These are phyloP conservation scores for Kuraishia capsulata DNA, from an alignment of 805 yeast genomes.

Conservation along the genomic window DNA sequence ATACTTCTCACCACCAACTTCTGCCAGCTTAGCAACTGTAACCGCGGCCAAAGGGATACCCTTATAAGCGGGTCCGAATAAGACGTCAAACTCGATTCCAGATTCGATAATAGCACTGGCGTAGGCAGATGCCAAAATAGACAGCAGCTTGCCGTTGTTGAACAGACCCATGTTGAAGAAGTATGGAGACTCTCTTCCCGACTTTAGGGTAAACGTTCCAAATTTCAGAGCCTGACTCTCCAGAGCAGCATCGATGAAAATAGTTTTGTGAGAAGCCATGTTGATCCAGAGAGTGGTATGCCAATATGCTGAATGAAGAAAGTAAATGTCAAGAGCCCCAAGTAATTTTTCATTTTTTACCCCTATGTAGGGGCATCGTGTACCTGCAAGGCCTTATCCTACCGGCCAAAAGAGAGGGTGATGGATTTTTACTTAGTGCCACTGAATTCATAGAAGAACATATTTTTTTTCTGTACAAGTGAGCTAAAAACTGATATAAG, in stretches of 20 bases:
- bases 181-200: conserved; percentile 93
- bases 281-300: not conserved
- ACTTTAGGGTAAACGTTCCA: conserved; percentile 83
- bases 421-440: too few species aligned
- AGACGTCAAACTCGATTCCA: conserved; percentile 76
- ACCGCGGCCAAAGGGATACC: conserved; percentile 95
- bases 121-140: conserved; percentile 79
- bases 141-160: conserved; percentile 68
- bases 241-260: conserved; percentile 75
- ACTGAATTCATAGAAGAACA: too few species aligned
- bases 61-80: conserved; percentile 97
- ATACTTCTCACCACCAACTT: conserved; percentile 75
- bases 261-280: conserved; percentile 13
- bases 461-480: too few species aligned
- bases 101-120: conserved; percentile 81
- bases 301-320: too few species aligned
- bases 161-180: conserved; percentile 92
- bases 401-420: too few species aligned
- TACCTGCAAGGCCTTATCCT: too few species aligned
- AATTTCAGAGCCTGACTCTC: conserved; percentile 77
- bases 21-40: conserved; percentile 87
- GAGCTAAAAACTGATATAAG: too few species aligned
- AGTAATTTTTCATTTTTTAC: too few species aligned
- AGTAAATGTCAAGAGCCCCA: too few species aligned
- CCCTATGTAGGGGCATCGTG: too few species aligned